Evolutionary conservation across 345 rosid species (phyloP), one percentile per base, ranked within the genome.

Genomic region (Eucalyptus leucophloia): DNA sequence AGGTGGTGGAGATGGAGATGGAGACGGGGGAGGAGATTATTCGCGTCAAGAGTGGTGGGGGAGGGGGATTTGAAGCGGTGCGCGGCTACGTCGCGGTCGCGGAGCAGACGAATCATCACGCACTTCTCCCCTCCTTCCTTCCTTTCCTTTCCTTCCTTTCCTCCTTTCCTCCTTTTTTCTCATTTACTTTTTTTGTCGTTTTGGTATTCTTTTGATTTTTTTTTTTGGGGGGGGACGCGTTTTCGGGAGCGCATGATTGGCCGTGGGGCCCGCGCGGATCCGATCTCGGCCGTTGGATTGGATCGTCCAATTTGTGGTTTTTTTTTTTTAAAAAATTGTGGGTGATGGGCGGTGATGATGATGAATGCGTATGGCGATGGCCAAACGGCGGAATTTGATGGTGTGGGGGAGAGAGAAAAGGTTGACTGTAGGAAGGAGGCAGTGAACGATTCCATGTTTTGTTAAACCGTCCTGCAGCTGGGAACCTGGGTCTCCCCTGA

Each of bases 241-340:
- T 77, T 77, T 77, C 2, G 77, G 83, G 47, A 77, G 83, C 83
- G 83, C 83, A 77, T 77, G 83, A 77, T 77, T 77, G 83, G 15
- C 9, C 3, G 16, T 2, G 45, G 81, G 47, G 83, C 47, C 83
- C 83, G 24, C 15, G 15, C 0, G 2, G 14, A 34, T 37, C 83
- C 28, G 45, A 77, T 77, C 47, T 77, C 15, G 47, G 28, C 83
- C 83, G 83, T 77, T 37, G 45, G 82, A 72, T 72, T 34, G 44
- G 83, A 77, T 37, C 13, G 3, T 11, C 47, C 8, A 2, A 30
- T 2, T 15, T n/a, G 77, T 65, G 19, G 58, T 3, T 3, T 8
- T 19, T 32, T 34, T n/a, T 3, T 65, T 5, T 12, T 17, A 4
- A 2, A 0, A 6, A 16, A 69, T 19, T 18, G 0, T 56, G 12